Conservation (phyloP, 805 yeast genomes). For the Cyberlindnera saturnus region DNA sequence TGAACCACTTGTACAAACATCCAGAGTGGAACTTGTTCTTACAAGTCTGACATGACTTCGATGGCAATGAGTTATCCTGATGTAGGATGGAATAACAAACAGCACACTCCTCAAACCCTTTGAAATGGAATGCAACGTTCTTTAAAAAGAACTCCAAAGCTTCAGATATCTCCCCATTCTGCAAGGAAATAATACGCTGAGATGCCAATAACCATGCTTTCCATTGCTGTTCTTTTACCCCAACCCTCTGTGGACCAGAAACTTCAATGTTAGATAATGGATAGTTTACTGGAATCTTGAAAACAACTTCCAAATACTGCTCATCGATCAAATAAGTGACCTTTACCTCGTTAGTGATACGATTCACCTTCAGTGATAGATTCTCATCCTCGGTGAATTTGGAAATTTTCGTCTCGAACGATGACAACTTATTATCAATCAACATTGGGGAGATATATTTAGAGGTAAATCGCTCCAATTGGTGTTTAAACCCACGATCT, state of each 20-base stretch:
- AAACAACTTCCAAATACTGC: slow-evolving; percentile 73
- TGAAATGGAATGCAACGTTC: slow-evolving; percentile 78
- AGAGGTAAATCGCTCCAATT: slow-evolving; percentile 57
- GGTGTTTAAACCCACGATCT: slow-evolving; percentile 55
- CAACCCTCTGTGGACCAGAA: slow-evolving; percentile 72
- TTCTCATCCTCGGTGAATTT: slow-evolving; percentile 29
- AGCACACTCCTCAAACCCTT: slow-evolving; percentile 95
- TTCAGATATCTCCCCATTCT: slow-evolving; percentile 56
- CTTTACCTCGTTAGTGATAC: slow-evolving; percentile 58
- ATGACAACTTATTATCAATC: slow-evolving; percentile 49
- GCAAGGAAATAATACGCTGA: slow-evolving; percentile 70
- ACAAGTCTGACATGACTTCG: slow-evolving; percentile 85
- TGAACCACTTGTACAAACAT: slow-evolving; percentile 95
- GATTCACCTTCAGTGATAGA: slow-evolving; percentile 54
- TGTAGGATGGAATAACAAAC: slow-evolving; percentile 91
- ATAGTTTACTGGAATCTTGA: slow-evolving; percentile 65
- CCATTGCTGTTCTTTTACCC: slow-evolving; percentile 91
- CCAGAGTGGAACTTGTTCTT: slow-evolving; percentile 92
- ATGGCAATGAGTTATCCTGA: slow-evolving; percentile 81
- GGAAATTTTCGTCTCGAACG: slow-evolving; percentile 38
- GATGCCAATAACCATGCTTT: slow-evolving; percentile 92
- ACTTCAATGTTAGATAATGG: slow-evolving; percentile 76
- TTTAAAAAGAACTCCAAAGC: slow-evolving; percentile 37
- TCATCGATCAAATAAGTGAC: slow-evolving; percentile 79
- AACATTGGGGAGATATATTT: slow-evolving; percentile 59